A percentile compares a stretch with the other conserved stretches of the same genome.
phyloP scores from a whole-genome alignment of 768 basidiomycete species.

The Pleurotus citrinopileatus region DNA sequence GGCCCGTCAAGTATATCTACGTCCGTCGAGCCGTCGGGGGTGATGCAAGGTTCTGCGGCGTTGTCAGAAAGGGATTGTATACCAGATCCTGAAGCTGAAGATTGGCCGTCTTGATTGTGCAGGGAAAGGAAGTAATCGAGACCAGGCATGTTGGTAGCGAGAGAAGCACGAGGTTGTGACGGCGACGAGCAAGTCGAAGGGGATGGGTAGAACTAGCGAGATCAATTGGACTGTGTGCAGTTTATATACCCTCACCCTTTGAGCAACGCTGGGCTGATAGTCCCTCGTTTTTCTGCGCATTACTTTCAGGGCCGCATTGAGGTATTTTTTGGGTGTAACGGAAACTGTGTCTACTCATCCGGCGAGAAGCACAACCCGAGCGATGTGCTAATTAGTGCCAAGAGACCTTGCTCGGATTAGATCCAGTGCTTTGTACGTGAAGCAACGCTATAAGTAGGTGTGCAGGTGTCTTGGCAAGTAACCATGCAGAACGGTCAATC shows the following conservation, averaged over 20 bases:
- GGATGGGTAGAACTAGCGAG: background rate
- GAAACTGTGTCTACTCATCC: background rate
- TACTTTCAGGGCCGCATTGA: no score
- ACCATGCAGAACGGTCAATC: background rate
- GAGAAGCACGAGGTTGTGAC: background rate
- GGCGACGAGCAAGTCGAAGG: background rate
- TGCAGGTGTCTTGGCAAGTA: background rate
- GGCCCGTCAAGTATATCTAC: background rate
- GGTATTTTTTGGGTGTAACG: no score
- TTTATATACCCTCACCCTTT: no score
- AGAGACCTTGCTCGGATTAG: slow-evolving; percentile 1
- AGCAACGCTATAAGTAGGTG: background rate
- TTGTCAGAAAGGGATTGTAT: background rate
- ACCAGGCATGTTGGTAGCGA: slow-evolving; percentile 7
- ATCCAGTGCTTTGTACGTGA: background rate
- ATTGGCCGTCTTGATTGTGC: background rate
- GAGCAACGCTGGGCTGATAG: no score
- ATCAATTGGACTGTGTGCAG: no score
- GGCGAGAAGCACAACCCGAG: background rate
- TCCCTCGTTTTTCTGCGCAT: no score
- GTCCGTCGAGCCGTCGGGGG: background rate
- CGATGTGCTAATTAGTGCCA: background rate
- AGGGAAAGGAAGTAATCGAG: background rate
- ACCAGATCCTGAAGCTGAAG: background rate
- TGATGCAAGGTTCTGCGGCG: background rate